Conservation (phyloP, 306 rosid genomes). For the Begonia fuchsioides region DNA sequence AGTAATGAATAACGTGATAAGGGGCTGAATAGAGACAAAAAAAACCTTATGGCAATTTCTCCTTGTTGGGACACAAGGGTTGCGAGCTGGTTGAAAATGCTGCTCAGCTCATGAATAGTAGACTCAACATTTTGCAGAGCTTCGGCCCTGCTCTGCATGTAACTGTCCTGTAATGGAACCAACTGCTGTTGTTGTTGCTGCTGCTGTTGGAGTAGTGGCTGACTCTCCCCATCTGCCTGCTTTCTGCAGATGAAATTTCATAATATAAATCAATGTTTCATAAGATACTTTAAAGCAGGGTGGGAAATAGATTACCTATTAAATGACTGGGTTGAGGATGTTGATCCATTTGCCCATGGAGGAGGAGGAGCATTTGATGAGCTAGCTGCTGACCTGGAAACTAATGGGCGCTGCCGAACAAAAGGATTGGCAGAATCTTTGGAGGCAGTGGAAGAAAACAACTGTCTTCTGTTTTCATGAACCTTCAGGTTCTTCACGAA, state of each 20-base stretch:
- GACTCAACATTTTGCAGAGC: slow-evolving; percentile 97
- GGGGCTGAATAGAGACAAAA: slow-evolving; percentile 7
- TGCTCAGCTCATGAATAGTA: slow-evolving; percentile 91
- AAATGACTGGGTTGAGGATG: slow-evolving; percentile 43
- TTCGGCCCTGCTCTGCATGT: slow-evolving; percentile 98
- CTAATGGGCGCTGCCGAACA: slow-evolving; percentile 87
- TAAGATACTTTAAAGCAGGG: neutral
- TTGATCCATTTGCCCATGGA: slow-evolving; percentile 80
- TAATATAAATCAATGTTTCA: neutral
- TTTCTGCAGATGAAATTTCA: slow-evolving; percentile 23
- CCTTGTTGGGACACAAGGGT: slow-evolving; percentile 96
- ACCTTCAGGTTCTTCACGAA: slow-evolving; percentile 73
- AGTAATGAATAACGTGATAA: too few species aligned
- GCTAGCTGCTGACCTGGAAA: slow-evolving; percentile 58
- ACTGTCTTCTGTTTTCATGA: slow-evolving; percentile 79
- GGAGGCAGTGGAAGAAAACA: slow-evolving; percentile 64
- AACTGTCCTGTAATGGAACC: slow-evolving; percentile 83
- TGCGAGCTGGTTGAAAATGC: slow-evolving; percentile 84
- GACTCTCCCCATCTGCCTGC: slow-evolving; percentile 79
- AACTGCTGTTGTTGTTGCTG: slow-evolving; percentile 64
- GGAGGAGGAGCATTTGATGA: slow-evolving; percentile 58
- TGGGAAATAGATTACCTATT: slow-evolving; percentile 24
- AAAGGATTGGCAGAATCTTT: slow-evolving; percentile 91
- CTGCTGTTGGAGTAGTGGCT: slow-evolving; percentile 47
- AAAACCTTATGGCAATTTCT: slow-evolving; percentile 89